Base-by-base conservation (phyloP, 2,329 filamentous ascomycete genomes). In the Penicillium sp. region DNA sequence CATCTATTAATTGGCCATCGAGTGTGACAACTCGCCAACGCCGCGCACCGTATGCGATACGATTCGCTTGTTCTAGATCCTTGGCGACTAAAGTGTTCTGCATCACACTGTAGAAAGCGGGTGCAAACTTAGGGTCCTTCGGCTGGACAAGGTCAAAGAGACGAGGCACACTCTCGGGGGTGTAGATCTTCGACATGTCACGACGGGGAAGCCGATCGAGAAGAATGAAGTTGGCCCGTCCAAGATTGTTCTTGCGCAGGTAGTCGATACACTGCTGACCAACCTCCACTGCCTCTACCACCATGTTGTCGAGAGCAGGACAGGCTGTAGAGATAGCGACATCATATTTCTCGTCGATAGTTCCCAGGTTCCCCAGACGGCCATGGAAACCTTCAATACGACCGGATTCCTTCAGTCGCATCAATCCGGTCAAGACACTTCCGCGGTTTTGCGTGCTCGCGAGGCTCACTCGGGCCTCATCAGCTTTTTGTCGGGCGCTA, bases 211-310 rank as follows among this genome's bases (percentile, higher is more conserved):
- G 72, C 59, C 90, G 88, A 63, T 98, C 87, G 11, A 98, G 75
- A 50, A 92, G 85, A 55, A 98, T 96, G 62, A 98, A 96, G 68
- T 95, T 95, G 42, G 89, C 92, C 54, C 93, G 81, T 9, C 92
- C 92, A 3, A 98, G 80, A 52, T 95, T 95, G 55, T 95, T 98
- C 72, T 96, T 98, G 39, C 92, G 81, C 9, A 98, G 75, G 57
- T 98, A 92, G 59, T 96, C 92, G 47, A 98, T 96, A 64, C 93
- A 98, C 61, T 96, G 89, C 64, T 98, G 92, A 48, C 89, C 92
- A 41, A 88, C 85, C 55, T 96, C 92, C 10, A 96, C 90, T 1
- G 86, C 89, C 55, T 96, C 92, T 0, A 94, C 94, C 7, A 98
- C 90, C 65, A 98, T 89, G 59, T 96, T 95, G 64, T 98, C 87